Evolutionary conservation across 1,284 basidiomycete genomes (phyloP), one percentile per base, ranked within the genome.

Genomic region (Cystobasidium slooffiae): DNA sequence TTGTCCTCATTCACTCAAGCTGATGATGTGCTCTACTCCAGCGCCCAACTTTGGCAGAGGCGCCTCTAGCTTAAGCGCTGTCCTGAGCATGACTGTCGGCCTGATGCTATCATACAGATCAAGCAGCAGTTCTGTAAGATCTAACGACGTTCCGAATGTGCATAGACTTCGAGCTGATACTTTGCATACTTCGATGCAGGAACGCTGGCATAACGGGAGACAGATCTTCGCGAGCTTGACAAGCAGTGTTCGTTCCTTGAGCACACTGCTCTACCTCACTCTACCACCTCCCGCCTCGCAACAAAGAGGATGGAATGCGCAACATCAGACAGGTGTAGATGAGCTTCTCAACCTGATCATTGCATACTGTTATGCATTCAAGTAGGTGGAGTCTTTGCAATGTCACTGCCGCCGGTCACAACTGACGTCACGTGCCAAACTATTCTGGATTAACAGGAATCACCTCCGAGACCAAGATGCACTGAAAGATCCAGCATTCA

Each of bases 131-230:
- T 73, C 62, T 22, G 58, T 72, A 53, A 31, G 68, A 44, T 4
- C 24, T n/a, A 1, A 22, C 39, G 14, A 41, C 53, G 7, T 14
- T 14, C 58, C n/a, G 16, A 20, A 22, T 1, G 41, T 44, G 6
- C 6, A 20, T 41, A 10, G 39, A 16, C 6, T 18, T 53, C 3
- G 4, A 10, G 31, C 64, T 52, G 47, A 43, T 9, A 53, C 59
- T 3, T 9, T 8, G 24, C 2, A 3, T 52, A 44, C 7, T 8
- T 9, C 9, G 14, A 24, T 20, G 14, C 58, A 63, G 69, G 74
- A 75, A 49, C 68, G 74, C 20, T 75, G 74, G 74, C 74, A 75
- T 53, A 62, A 75, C 24, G 74, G 74, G 18, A 63, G 70, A 44
- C 49, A 47, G 16, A 73, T 73, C 63, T 73, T 73, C 41, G 70